Evolutionary conservation across 2,329 filamentous ascomycete species (phyloP).

Genomic region (Scedosporium dehoogii): DNA sequence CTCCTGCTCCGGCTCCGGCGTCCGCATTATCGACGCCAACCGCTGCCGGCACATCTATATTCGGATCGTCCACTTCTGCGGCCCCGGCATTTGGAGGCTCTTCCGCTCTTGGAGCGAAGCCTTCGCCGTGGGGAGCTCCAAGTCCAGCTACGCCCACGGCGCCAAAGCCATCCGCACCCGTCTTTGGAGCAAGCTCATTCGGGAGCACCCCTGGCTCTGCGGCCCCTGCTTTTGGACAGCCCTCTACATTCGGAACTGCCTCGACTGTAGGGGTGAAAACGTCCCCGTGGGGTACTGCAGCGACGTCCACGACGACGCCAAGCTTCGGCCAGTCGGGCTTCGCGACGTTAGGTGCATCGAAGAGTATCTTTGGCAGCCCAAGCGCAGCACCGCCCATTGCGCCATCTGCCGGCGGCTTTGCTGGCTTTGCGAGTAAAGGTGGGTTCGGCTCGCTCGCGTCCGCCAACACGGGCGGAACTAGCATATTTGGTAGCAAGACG

Average conservation of each 20-base stretch:
- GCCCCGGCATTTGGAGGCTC: constrained; percentile 36
- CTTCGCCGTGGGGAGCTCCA: constrained; percentile 40
- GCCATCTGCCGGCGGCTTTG: constrained; percentile 35
- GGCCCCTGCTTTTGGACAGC: constrained; percentile 22
- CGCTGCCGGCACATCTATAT: constrained; percentile 22
- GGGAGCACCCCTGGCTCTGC: constrained; percentile 25
- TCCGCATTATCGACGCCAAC: constrained; percentile 17
- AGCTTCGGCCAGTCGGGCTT: constrained; percentile 44
- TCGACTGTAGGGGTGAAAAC: constrained; percentile 34
- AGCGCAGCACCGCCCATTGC: constrained; percentile 15
- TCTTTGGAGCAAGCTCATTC: constrained; percentile 37
- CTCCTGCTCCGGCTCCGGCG: constrained; percentile 21
- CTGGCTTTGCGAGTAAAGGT: constrained; percentile 42
- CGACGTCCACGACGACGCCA: constrained; percentile 18
- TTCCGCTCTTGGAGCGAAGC: constrained; percentile 37
- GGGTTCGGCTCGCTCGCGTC: constrained; percentile 43
- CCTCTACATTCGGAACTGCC: constrained; percentile 42
- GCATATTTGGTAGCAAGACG: constrained; percentile 19
- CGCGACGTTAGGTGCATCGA: constrained; percentile 11
- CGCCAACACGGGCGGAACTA: constrained; percentile 13
- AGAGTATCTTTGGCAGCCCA: constrained; percentile 27
- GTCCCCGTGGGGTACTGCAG: constrained; percentile 42
- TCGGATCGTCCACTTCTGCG: constrained; percentile 28
- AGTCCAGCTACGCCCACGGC: constrained; percentile 19
- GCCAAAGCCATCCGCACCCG: constrained; percentile 21